phyloP scores from a whole-genome alignment of 768 basidiomycete species.

The Leucocoprinus birnbaumii region DNA sequence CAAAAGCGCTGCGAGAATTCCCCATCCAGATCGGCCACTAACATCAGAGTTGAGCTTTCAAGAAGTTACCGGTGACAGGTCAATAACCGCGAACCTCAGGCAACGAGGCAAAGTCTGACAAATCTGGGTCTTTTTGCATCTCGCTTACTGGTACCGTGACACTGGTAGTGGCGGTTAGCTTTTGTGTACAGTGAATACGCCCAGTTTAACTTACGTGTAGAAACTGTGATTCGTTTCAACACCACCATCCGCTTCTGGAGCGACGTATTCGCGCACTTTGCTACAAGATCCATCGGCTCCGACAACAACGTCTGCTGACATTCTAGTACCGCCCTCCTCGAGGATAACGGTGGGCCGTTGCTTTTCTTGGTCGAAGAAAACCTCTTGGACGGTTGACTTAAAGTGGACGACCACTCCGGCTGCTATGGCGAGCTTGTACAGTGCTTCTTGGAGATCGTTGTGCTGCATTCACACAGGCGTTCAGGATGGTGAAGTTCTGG shows the following conservation, averaged over 20 bases:
- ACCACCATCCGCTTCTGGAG: constrained; percentile 25
- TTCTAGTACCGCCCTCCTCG: constrained; percentile 28
- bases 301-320: constrained; percentile 43
- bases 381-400: constrained; percentile 23
- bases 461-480: constrained; percentile 27
- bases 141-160: constrained; percentile 28
- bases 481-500: no score
- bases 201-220: constrained; percentile 32
- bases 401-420: constrained; percentile 37
- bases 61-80: neutral
- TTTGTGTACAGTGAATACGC: neutral
- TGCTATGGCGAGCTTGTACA: constrained; percentile 38
- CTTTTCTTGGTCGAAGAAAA: constrained; percentile 25
- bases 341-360: constrained; percentile 22
- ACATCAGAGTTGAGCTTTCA: neutral
- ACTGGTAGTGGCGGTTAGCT: constrained; percentile 17
- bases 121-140: constrained; percentile 9
- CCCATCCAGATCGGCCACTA: constrained; percentile 34
- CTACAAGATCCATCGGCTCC: constrained; percentile 50
- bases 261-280: constrained; percentile 33
- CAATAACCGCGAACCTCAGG: constrained; percentile 7
- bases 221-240: constrained; percentile 26
- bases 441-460: constrained; percentile 39
- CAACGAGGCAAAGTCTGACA: constrained; percentile 2
- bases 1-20: constrained; percentile 21